Evolutionary conservation across 169 alveolate genomes (phyloP), one percentile per base, ranked within the genome.

Genomic region (Cryptosporidium meleagridis): DNA sequence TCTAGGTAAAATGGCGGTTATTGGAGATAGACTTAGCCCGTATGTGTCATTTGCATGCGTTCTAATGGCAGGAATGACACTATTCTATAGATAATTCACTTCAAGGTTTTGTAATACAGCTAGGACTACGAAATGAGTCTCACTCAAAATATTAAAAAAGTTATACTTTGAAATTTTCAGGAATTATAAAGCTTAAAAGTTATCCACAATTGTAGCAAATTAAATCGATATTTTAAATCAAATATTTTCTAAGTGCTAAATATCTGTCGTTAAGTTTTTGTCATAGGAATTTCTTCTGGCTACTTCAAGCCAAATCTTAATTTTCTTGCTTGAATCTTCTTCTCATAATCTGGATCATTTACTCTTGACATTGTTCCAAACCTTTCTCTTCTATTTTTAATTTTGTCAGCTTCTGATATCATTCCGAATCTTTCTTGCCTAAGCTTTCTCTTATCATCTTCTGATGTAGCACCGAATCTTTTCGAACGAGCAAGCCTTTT

Each of bases 11-110:
- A 93, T 96, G 75, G 99, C 99, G 52, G 98, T 97, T 14, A 95
- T 97, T 26, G 99, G 99, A 1, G 99, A 97, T 91, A 93, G 99
- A 44, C 95, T 97, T 53, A 95, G 98, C 10, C 97, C 98, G 33
- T 97, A 96, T 86, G 99, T 97, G 12, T 93, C 99, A 23, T 71
- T 93, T 1, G 92, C 94, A 31, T 97, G 99, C 85, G 53, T 97
- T 2, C 58, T 96, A 0, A 93, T 97, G 92, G 99, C 99, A 21
- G 84, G 94, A 45, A 91, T 94, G 89, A 97, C 96, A 29, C 69
- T 97, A 23, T 94, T 96, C 68, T 61, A 95, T 16, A 91, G 99
- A 33, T 97, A 94, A 95, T 55, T 41, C 48, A 41, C 2, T 16
- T n/a, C 67, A 55, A 21, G 35, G 5, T 21, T 55, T 2, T 8